Percentiles rank a stretch among this genome's conserved stretches.
Evolutionary conservation across 2,329 filamentous ascomycete species (phyloP).

Genomic region (Diaporthe sp.): DNA sequence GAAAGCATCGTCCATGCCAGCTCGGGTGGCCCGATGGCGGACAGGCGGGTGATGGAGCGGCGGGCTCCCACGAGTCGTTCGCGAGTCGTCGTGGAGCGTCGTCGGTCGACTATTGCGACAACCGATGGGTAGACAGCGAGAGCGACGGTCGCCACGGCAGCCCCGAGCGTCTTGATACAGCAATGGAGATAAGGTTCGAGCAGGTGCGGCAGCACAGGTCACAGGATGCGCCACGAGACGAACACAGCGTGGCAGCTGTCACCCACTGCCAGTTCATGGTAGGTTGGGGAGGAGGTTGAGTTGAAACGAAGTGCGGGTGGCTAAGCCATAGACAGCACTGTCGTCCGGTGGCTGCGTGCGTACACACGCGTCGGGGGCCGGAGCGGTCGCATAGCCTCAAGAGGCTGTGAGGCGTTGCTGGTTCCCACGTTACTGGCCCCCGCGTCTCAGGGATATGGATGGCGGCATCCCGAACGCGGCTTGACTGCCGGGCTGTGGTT

Average conservation of each 20-base stretch:
- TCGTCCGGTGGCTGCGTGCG: slow-evolving; percentile 14
- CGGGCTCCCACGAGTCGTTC: slow-evolving; percentile 18
- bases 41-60: not conserved
- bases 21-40: not conserved
- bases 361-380: not conserved
- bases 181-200: slow-evolving; percentile 15
- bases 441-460: not conserved
- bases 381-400: not conserved
- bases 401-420: slow-evolving; percentile 2
- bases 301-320: slow-evolving; percentile 19
- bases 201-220: slow-evolving; percentile 25
- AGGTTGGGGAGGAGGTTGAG: not conserved
- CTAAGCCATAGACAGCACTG: slow-evolving; percentile 3
- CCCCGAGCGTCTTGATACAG: not conserved
- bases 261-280: slow-evolving; percentile 6
- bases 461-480: not conserved
- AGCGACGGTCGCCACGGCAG: not conserved
- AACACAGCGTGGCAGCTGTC: slow-evolving; percentile 32
- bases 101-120: slow-evolving; percentile 16
- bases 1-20: not conserved
- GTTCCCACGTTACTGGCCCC: not conserved
- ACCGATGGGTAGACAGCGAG: not conserved
- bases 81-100: not conserved
- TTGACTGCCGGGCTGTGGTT: not conserved
- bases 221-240: slow-evolving; percentile 24